Conservation (phyloP, 768 basidiomycete species). For the Trametopsis cervina region DNA sequence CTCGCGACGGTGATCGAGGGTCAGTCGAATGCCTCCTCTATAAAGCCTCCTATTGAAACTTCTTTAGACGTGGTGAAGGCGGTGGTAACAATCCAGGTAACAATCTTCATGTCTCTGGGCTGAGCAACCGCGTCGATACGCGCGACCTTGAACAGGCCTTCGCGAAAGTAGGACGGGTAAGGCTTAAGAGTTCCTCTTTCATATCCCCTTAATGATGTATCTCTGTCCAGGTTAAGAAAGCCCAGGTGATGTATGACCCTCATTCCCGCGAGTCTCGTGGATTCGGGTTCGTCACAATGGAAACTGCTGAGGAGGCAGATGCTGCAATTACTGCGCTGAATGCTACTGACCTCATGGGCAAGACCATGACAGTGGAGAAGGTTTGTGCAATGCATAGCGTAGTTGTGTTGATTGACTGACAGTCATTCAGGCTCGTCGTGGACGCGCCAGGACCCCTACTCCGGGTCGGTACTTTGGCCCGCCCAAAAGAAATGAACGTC, state of each 20-base stretch:
- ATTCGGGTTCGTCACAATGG: slow-evolving; percentile 90
- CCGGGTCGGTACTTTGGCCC: slow-evolving; percentile 94
- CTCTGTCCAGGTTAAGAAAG: slow-evolving; percentile 48
- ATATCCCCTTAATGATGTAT: neutral
- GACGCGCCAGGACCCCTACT: slow-evolving; percentile 86
- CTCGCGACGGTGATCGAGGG: slow-evolving; percentile 47
- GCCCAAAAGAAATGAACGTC: slow-evolving; percentile 71
- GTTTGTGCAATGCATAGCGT: slow-evolving; percentile 29
- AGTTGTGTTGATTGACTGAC: slow-evolving; percentile 2
- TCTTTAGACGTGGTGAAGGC: slow-evolving; percentile 24
- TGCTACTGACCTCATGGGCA: slow-evolving; percentile 81
- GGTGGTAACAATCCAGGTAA: slow-evolving; percentile 48
- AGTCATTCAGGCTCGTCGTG: slow-evolving; percentile 67
- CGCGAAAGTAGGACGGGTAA: slow-evolving; percentile 78
- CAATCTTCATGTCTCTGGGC: slow-evolving; percentile 58
- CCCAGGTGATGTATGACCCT: slow-evolving; percentile 60
- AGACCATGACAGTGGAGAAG: slow-evolving; percentile 84
- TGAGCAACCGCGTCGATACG: slow-evolving; percentile 62
- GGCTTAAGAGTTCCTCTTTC: slow-evolving; percentile 21
- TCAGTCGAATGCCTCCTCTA: no score
- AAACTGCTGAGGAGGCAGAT: slow-evolving; percentile 80
- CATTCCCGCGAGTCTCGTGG: slow-evolving; percentile 67
- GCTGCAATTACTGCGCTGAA: slow-evolving; percentile 84
- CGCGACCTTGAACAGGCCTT: slow-evolving; percentile 87
- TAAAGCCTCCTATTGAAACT: neutral